Base-by-base conservation (phyloP, 768 basidiomycete genomes). In the Pisolithus microcarpus region DNA sequence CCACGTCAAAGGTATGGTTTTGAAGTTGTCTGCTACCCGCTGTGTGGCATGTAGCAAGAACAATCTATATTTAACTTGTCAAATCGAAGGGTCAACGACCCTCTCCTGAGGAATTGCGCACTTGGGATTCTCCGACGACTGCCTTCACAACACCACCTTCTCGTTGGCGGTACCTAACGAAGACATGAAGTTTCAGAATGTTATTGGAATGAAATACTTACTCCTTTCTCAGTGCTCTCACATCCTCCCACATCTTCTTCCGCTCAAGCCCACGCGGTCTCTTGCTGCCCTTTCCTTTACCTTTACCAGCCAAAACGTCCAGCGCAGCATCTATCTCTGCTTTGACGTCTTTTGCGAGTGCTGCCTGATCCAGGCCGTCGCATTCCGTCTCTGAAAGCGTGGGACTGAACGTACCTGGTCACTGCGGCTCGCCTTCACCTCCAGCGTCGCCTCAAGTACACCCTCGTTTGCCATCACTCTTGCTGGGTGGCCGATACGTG, bases 401-500 rank as follows among this genome's bases (percentile, higher is more conserved):
- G 46, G 48, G 21, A 28, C 18, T 7, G 19, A 6, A 50, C 45
- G 34, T 34, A 79, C 82, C 72, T 87, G 84, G 52, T 91, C 89
- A 48, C 84, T 84, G 38, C 80, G 71, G 21, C 78, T 74, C 0
- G 88, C 83, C 65, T 90, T 82, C 21, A 81, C 78, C 61, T 91
- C 87, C 36, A 84, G 67, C 5, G 85, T 92, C 1, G 80, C 72
- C 16, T 86, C 80, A 16, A 89, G 62, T 26, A 89, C 70, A 18
- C 77, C 75, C 57, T 82, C 78, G 21, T 81, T 75, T 0, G 83
- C 73, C 75, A 96, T 86, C 0, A 98, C 85, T 23, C 96, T 79
- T 0, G 96, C 95, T 0, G 96, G 96, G 66, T 99, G 96, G 0
- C 96, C 96, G 11, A 99, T 76, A n/a, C 96, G 78, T 0, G 93